Evolutionary conservation across 768 basidiomycete species (phyloP).

Genomic region (Mycena sanguinolenta): DNA sequence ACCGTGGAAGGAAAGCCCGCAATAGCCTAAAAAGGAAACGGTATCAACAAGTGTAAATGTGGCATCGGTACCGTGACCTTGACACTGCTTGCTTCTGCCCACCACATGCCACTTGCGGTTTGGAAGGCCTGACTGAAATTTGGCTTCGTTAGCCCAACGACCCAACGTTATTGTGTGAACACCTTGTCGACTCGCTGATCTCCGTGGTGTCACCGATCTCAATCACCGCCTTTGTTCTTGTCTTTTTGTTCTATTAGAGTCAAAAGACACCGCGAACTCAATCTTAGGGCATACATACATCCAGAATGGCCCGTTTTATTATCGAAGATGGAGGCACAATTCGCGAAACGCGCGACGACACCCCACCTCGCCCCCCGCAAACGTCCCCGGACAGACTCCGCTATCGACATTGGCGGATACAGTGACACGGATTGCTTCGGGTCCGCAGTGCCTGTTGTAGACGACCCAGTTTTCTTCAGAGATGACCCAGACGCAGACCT

Average conservation of each 20-base stretch:
- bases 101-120: not conserved
- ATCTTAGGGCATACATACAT: not conserved
- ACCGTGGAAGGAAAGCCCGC: no score
- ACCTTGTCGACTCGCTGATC: not conserved
- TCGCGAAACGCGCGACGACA: slow-evolving; percentile 40
- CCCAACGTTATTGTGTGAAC: not conserved
- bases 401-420: slow-evolving; percentile 39
- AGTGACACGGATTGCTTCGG: slow-evolving; percentile 17
- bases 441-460: slow-evolving; percentile 31
- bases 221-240: slow-evolving; percentile 19
- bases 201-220: not conserved
- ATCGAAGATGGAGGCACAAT: slow-evolving; percentile 48
- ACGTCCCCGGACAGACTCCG: slow-evolving; percentile 42
- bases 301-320: slow-evolving; percentile 43
- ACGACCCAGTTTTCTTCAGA: slow-evolving; percentile 57
- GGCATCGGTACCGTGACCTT: no score
- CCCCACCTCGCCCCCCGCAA: slow-evolving; percentile 33
- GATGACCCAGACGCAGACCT: slow-evolving; percentile 53
- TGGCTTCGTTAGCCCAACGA: not conserved
- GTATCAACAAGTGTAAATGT: no score
- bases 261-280: slow-evolving; percentile 19
- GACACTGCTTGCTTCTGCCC: not conserved
- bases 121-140: not conserved
- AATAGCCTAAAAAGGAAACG: not conserved
- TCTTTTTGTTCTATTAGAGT: slow-evolving; percentile 31